phyloP scores from a whole-genome alignment of 129 eudicot species.

The Lonicera japonica region DNA sequence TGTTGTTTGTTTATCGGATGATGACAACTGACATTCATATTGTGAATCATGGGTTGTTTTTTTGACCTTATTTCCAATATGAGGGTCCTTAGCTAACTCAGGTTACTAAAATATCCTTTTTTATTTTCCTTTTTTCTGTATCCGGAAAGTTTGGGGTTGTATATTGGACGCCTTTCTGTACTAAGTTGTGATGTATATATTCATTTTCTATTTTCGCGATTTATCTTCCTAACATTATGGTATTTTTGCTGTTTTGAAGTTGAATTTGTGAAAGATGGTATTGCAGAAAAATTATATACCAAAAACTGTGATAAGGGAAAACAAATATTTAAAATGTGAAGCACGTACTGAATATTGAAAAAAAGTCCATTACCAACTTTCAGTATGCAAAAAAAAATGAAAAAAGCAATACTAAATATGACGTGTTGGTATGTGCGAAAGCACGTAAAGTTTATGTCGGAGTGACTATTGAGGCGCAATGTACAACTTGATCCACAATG shows the following conservation, averaged over 20 bases:
- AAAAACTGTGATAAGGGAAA: no score
- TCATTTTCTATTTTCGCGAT: background rate
- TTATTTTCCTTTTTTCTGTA: background rate
- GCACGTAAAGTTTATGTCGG: no score
- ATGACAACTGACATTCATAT: slow-evolving; percentile 32
- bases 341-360: no score
- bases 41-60: background rate
- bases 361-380: no score
- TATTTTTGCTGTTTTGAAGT: background rate
- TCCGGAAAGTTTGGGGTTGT: background rate
- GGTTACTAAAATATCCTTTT: background rate
- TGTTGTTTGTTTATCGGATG: slow-evolving; percentile 73
- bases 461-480: no score
- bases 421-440: no score
- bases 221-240: background rate
- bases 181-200: background rate
- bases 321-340: no score
- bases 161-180: background rate
- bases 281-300: no score
- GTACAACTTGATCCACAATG: no score
- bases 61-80: background rate
- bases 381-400: no score
- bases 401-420: no score
- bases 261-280: background rate
- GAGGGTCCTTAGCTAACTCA: background rate